phyloP scores from a whole-genome alignment of 108 stramenopile species.

The Nitzschia sp. region DNA sequence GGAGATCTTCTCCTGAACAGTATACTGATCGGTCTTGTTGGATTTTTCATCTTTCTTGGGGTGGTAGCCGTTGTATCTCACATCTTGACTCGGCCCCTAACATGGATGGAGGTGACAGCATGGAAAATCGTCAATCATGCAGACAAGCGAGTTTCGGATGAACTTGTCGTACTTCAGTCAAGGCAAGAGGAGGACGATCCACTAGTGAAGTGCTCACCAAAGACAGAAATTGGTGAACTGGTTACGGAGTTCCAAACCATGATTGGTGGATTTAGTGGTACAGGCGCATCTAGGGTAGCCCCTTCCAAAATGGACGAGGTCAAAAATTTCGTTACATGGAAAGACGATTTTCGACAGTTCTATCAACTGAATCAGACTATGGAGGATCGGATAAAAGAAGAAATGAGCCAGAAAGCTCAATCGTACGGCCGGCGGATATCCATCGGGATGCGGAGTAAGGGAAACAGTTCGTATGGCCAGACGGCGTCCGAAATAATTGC shows the following conservation, averaged over 20 bases:
- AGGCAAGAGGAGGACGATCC: constrained; percentile 1
- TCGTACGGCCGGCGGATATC: constrained; percentile 18
- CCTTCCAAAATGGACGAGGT: constrained; percentile 21
- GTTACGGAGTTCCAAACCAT: constrained; percentile 36
- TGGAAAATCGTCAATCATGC: constrained; percentile 41
- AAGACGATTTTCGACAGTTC: constrained; percentile 37
- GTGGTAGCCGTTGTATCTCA: constrained; percentile 36
- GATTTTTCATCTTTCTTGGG: constrained; percentile 34
- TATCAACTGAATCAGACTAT: constrained; percentile 11
- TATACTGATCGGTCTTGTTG: constrained; percentile 32
- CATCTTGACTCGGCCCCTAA: constrained; percentile 47
- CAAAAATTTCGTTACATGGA: constrained; percentile 38
- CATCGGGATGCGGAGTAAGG: constrained; percentile 6
- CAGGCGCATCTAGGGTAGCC: constrained; percentile 30
- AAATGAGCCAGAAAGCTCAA: constrained; percentile 10
- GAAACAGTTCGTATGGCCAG: constrained; percentile 15
- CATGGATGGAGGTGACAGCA: constrained; percentile 51
- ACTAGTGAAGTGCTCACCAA: constrained; percentile 37
- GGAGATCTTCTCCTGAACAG: constrained; percentile 22
- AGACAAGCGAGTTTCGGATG: constrained; percentile 17
- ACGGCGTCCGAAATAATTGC: constrained; percentile 18
- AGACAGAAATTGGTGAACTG: constrained; percentile 52
- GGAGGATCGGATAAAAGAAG: constrained; percentile 16
- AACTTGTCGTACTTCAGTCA: neutral
- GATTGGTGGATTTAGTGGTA: constrained; percentile 38